phyloP scores from a whole-genome alignment of 2,329 filamentous ascomycete species.

The Monilinia fructigena region DNA sequence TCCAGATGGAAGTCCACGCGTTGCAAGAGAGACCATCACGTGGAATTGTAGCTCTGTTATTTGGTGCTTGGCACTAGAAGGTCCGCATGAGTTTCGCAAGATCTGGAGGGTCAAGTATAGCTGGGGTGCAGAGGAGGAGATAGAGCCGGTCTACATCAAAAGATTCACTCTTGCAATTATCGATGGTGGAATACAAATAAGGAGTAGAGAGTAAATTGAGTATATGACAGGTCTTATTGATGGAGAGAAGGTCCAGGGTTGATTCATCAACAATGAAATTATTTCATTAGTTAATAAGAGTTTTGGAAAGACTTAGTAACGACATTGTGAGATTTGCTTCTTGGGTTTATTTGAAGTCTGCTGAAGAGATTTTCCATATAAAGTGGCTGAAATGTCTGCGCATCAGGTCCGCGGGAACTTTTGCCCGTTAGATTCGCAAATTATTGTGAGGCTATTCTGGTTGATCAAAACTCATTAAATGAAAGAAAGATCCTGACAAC shows the following conservation, averaged over 20 bases:
- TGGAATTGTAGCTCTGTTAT: too few relatives aligned
- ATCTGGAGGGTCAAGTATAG: background rate
- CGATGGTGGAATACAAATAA: background rate
- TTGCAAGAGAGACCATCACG: too few relatives aligned
- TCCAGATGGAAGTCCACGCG: too few relatives aligned
- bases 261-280: constrained; percentile 41
- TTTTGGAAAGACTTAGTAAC: constrained; percentile 41
- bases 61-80: too few relatives aligned
- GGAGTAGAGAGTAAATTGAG: constrained; percentile 1
- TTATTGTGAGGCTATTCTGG: too few relatives aligned
- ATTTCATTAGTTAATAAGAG: constrained; percentile 43
- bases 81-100: background rate
- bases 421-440: too few relatives aligned
- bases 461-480: background rate
- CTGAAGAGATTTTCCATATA: too few relatives aligned
- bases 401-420: background rate
- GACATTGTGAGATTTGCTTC: constrained; percentile 13
- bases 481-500: background rate
- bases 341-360: background rate
- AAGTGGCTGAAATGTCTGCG: background rate
- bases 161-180: background rate
- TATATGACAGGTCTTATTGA: constrained; percentile 39
- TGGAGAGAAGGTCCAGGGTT: constrained; percentile 45
- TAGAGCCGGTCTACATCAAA: background rate
- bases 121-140: background rate